These are phyloP conservation scores for Suillus americanus DNA, from an alignment of 768 basidiomycete genomes.

Conservation along the genomic window DNA sequence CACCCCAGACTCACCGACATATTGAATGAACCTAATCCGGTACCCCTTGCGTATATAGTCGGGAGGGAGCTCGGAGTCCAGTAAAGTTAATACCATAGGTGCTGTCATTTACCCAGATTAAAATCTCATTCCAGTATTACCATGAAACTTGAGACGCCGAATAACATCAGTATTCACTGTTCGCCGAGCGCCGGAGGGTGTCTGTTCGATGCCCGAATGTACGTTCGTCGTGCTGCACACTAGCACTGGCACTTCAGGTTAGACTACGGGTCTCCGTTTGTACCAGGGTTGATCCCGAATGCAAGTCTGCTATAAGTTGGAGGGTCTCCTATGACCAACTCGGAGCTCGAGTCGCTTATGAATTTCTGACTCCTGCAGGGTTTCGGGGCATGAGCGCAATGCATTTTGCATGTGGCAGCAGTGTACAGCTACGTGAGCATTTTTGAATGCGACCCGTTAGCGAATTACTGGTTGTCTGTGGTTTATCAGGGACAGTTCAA, in stretches of 20 bases:
- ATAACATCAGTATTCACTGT: background rate
- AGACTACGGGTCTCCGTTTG: background rate
- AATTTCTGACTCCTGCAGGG: background rate
- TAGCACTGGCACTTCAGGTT: background rate
- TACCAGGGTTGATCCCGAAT: background rate
- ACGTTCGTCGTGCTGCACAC: background rate
- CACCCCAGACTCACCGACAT: background rate
- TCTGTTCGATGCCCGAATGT: background rate
- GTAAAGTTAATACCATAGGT: background rate
- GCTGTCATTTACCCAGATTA: background rate
- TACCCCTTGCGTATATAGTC: background rate
- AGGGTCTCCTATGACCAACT: background rate
- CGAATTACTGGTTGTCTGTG: background rate
- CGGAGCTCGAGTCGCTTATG: background rate
- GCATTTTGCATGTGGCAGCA: constrained; percentile 2
- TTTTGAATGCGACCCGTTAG: background rate
- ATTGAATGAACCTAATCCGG: background rate
- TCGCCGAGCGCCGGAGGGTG: background rate
- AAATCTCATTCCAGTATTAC: background rate
- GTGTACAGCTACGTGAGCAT: background rate
- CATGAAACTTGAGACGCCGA: background rate
- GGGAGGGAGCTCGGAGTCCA: background rate
- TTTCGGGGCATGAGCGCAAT: background rate
- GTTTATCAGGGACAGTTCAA: background rate
- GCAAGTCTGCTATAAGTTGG: background rate